Evolutionary conservation across 2,329 filamentous ascomycete genomes (phyloP).

Genomic region (Talaromyces amestolkiae): DNA sequence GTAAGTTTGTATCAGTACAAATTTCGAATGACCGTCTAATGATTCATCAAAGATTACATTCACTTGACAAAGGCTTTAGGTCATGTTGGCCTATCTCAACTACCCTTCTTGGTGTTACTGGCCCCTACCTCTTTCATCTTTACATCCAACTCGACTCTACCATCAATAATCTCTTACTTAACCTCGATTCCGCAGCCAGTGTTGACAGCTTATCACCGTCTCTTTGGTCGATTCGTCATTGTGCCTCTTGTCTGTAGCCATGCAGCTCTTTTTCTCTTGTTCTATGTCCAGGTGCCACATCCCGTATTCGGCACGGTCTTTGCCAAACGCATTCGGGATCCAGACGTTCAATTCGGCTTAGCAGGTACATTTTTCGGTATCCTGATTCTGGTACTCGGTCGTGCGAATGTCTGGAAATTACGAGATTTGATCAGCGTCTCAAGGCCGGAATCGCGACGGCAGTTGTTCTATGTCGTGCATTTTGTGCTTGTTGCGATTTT

Average conservation of each 20-base stretch:
- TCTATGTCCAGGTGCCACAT: constrained; percentile 52
- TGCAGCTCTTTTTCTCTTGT: constrained; percentile 55
- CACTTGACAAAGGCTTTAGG: constrained; percentile 63
- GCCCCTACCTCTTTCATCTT: constrained; percentile 38
- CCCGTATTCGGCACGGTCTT: constrained; percentile 44
- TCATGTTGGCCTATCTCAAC: constrained; percentile 58
- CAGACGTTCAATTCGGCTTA: constrained; percentile 59
- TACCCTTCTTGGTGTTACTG: constrained; percentile 60
- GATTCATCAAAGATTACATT: constrained; percentile 54
- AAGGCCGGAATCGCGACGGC: constrained; percentile 35
- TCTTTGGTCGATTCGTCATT: constrained; percentile 56
- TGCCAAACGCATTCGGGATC: constrained; percentile 53
- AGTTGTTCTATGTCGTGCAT: constrained; percentile 56
- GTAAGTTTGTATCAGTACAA: constrained; percentile 33
- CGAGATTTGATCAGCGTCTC: constrained; percentile 20
- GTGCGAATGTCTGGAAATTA: constrained; percentile 41
- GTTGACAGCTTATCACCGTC: constrained; percentile 57
- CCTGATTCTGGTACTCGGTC: constrained; percentile 51
- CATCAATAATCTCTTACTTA: constrained; percentile 52
- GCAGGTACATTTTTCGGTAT: constrained; percentile 47
- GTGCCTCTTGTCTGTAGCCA: constrained; percentile 53
- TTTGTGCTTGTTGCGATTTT: constrained; percentile 51
- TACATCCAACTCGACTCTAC: constrained; percentile 46
- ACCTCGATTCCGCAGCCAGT: constrained; percentile 55
- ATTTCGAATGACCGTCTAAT: not conserved